Base-by-base conservation (phyloP, 305 asterid genomes). In the Ruellia speciosa region DNA sequence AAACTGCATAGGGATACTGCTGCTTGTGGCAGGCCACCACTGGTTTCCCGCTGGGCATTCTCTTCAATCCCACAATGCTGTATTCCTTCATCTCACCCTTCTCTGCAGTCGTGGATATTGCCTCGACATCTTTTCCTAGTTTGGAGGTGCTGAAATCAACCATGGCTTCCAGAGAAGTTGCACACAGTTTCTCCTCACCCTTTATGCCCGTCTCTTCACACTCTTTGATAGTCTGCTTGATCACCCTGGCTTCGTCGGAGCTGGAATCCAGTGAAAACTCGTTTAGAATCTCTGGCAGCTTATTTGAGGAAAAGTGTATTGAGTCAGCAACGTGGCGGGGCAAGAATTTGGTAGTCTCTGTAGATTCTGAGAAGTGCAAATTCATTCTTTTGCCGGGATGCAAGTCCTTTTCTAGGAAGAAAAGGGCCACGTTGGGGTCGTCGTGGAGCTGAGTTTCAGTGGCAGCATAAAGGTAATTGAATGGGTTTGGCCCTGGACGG, bases 131-230 rank as follows among this genome's bases (percentile, higher is more conserved):
- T 24, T 64, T 72, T 10, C 95, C 95, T 10, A 85, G 54, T 61
- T 70, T 79, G 56, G 90, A 81, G 53, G 78, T 72, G 76, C 77
- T 74, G 78, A 85, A 90, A 69, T 87, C 96, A 0, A 90, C 67
- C 95, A 85, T 90, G 58, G 97, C 76, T 59, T 87, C 90, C 60
- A 90, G 35, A 7, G 94, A 82, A 56, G 96, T 85, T 7, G 94
- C 83, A 35, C 97, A 87, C 2, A 72, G 49, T 49, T 79, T 83
- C 72, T 81, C 88, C 34, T 90, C 94, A 9, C 83, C 90, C 57
- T 67, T 52, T 9, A 77, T 43, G 3, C 71, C 76, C 3, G 66
- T 75, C 17, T 69, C 77, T 76, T 87, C 89, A 37, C 96, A 90
- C 46, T 73, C 87, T 47, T 56, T 46, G 6, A 90, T 69, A 16